phyloP scores from a whole-genome alignment of 768 basidiomycete genomes.

The Leccinum sublutescens region DNA sequence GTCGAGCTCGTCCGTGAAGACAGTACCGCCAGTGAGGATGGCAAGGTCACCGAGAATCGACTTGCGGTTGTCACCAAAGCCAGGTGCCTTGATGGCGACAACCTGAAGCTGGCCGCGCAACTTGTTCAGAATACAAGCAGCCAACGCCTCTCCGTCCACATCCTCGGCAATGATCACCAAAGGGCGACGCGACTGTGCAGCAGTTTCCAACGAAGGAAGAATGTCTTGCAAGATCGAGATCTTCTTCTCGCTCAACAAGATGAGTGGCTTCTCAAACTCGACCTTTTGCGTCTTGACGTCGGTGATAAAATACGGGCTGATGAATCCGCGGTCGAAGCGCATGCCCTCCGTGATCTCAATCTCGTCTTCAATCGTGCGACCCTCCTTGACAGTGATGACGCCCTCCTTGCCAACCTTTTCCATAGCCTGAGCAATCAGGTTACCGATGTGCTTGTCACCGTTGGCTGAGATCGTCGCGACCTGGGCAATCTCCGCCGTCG shows the following conservation, averaged over 20 bases:
- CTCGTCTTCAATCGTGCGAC: constrained; percentile 96
- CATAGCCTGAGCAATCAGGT: constrained; percentile 97
- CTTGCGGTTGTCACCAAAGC: constrained; percentile 99
- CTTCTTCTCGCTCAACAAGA: constrained; percentile 97
- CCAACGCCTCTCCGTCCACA: constrained; percentile 95
- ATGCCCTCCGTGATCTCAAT: constrained; percentile 99
- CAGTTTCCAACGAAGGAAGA: constrained; percentile 83
- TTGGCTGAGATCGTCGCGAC: constrained; percentile 94
- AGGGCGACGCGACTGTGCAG: constrained; percentile 81
- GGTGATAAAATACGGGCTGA: constrained; percentile 97
- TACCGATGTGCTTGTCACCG: constrained; percentile 84
- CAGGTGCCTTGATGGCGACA: constrained; percentile 93
- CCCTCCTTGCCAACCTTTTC: constrained; percentile 99
- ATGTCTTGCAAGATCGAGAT: constrained; percentile 94
- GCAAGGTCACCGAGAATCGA: constrained; percentile 95
- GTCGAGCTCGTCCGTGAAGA: constrained; percentile 96
- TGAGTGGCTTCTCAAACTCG: constrained; percentile 95
- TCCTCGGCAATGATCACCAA: constrained; percentile 97
- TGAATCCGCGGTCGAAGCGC: constrained; percentile 99
- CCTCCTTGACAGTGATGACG: constrained; percentile 99
- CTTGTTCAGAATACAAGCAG: constrained; percentile 98
- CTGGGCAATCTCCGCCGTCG: constrained; percentile 96
- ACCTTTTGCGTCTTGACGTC: constrained; percentile 95
- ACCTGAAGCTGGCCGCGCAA: constrained; percentile 96
- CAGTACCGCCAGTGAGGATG: constrained; percentile 95